These are phyloP conservation scores for Corylus avellana DNA, from an alignment of 306 rosid genomes.

Conservation along the genomic window DNA sequence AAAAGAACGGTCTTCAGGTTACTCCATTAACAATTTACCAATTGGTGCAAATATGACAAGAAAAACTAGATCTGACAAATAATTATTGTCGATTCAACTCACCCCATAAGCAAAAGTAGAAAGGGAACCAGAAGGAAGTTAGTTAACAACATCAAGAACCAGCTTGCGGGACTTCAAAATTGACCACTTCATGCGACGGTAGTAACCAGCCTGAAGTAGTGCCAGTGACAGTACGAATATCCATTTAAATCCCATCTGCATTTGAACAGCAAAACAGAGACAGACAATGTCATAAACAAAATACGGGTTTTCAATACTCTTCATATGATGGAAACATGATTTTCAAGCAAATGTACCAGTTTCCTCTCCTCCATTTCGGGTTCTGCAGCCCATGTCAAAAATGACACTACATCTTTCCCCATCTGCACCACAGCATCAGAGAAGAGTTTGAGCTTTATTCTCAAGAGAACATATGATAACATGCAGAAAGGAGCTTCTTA, in stretches of 20 bases:
- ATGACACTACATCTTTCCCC: slow-evolving; percentile 94
- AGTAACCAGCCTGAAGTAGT: slow-evolving; percentile 89
- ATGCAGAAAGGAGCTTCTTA: background rate
- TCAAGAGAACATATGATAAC: background rate
- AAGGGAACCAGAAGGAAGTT: slow-evolving; percentile 38
- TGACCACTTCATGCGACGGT: slow-evolving; percentile 92
- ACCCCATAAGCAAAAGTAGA: slow-evolving; percentile 38
- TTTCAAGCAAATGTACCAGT: slow-evolving; percentile 56
- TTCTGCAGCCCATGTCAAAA: slow-evolving; percentile 94
- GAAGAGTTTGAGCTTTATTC: slow-evolving; percentile 14
- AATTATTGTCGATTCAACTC: slow-evolving; percentile 58
- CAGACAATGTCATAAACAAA: background rate
- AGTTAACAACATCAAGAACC: slow-evolving; percentile 94
- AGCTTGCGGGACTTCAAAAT: slow-evolving; percentile 95
- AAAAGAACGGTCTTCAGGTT: slow-evolving; percentile 46
- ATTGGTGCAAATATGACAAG: slow-evolving; percentile 39
- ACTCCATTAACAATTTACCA: slow-evolving; percentile 51
- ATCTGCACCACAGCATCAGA: slow-evolving; percentile 52
- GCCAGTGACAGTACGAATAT: slow-evolving; percentile 92
- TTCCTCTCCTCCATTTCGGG: slow-evolving; percentile 99
- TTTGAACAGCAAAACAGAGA: background rate
- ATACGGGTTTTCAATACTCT: background rate
- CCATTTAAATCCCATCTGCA: slow-evolving; percentile 99
- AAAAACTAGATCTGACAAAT: slow-evolving; percentile 47
- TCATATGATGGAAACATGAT: background rate